Conservation (phyloP, 164 flowering plant genomes). For the Taxillus chinensis region DNA sequence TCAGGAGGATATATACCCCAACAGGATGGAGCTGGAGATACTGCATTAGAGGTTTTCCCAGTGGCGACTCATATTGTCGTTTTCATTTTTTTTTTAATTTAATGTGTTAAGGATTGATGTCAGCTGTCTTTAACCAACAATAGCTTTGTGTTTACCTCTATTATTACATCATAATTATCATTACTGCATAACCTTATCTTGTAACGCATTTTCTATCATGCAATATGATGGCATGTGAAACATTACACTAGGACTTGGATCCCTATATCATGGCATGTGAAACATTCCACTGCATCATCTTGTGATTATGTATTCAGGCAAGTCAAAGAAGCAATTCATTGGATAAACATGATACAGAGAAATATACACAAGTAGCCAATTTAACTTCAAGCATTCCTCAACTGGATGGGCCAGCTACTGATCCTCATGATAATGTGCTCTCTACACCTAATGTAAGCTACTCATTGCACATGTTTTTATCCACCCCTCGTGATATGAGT, state of each 20-base stretch:
- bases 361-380: slow-evolving; percentile 7
- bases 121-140: too few relatives aligned
- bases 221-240: too few relatives aligned
- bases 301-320: slow-evolving; percentile 20
- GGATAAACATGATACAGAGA: slow-evolving; percentile 11
- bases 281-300: neutral
- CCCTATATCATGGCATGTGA: too few relatives aligned
- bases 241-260: too few relatives aligned
- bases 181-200: too few relatives aligned
- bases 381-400: slow-evolving; percentile 50
- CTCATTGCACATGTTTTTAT: neutral
- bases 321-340: slow-evolving; percentile 14
- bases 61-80: too few relatives aligned
- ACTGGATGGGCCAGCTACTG: slow-evolving; percentile 72
- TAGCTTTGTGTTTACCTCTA: too few relatives aligned
- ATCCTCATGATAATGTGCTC: slow-evolving; percentile 67
- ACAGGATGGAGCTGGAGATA: slow-evolving; percentile 91
- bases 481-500: too few relatives aligned
- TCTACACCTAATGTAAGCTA: slow-evolving; percentile 55
- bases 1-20: slow-evolving; percentile 72
- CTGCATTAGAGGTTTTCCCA: slow-evolving; percentile 14
- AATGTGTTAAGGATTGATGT: too few relatives aligned
- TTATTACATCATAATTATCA: too few relatives aligned
- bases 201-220: too few relatives aligned
- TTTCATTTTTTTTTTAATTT: too few relatives aligned